Conservation (phyloP, 2,329 filamentous ascomycete species). For the Diaporthe sp. region DNA sequence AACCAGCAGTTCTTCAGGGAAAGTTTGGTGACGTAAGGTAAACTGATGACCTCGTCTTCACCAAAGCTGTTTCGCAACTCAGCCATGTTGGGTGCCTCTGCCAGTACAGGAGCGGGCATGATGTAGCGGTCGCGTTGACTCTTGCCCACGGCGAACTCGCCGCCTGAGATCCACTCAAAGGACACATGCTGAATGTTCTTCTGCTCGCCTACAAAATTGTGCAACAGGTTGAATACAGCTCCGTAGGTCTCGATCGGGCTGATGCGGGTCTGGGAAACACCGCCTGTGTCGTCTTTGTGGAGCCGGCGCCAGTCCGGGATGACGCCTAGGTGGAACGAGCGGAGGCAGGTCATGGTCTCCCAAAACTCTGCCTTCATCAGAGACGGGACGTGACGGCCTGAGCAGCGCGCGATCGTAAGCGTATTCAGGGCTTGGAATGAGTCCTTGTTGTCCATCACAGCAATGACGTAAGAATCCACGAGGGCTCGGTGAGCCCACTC, state of each 20-base stretch:
- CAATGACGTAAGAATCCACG: slow-evolving; percentile 75
- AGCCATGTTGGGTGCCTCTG: slow-evolving; percentile 49
- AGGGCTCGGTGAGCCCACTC: slow-evolving; percentile 78
- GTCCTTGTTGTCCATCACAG: slow-evolving; percentile 70
- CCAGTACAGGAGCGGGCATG: slow-evolving; percentile 70
- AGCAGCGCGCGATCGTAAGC: slow-evolving; percentile 74
- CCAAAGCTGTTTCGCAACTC: slow-evolving; percentile 40
- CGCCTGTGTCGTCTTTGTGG: slow-evolving; percentile 62
- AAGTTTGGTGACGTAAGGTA: slow-evolving; percentile 70
- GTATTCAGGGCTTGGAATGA: slow-evolving; percentile 68
- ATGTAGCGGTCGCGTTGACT: slow-evolving; percentile 73
- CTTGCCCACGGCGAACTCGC: slow-evolving; percentile 73
- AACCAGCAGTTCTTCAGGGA: slow-evolving; percentile 79
- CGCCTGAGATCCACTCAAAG: slow-evolving; percentile 76
- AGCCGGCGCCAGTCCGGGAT: slow-evolving; percentile 77
- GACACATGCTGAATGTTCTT: slow-evolving; percentile 68
- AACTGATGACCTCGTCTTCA: slow-evolving; percentile 56
- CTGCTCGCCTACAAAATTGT: slow-evolving; percentile 60
- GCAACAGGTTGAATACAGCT: slow-evolving; percentile 66
- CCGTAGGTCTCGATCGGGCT: slow-evolving; percentile 64
- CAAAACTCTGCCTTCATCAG: slow-evolving; percentile 72
- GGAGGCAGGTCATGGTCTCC: slow-evolving; percentile 66
- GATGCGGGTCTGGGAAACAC: slow-evolving; percentile 51
- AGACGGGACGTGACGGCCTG: slow-evolving; percentile 69
- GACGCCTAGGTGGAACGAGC: slow-evolving; percentile 68